phyloP scores from a whole-genome alignment of 169 alveolate species.

The Plasmodium adleri region DNA sequence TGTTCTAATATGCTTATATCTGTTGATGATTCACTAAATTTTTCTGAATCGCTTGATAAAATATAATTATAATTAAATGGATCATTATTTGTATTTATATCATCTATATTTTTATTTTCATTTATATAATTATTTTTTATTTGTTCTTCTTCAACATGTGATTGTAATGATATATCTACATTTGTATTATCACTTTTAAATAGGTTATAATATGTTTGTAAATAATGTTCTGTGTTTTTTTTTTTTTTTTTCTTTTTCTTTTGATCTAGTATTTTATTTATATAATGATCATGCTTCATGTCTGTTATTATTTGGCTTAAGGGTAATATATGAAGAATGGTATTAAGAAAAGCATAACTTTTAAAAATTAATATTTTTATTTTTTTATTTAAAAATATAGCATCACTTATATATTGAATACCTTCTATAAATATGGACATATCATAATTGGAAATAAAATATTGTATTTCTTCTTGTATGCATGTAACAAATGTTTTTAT shows the following conservation, averaged over 20 bases:
- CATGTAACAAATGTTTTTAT: constrained; percentile 8
- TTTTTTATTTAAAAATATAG: constrained; percentile 17
- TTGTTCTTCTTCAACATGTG: background rate
- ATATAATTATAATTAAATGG: background rate
- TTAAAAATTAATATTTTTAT: constrained; percentile 29
- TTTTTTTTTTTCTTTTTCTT: background rate
- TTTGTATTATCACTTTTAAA: no score
- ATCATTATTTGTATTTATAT: background rate
- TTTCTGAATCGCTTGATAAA: constrained; percentile 28
- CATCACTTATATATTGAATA: constrained; percentile 33
- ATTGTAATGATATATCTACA: background rate
- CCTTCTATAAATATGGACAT: constrained; percentile 26
- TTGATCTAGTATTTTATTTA: background rate
- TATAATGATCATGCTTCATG: constrained; percentile 18
- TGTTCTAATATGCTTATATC: constrained; percentile 5
- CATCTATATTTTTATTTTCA: background rate
- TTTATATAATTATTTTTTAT: background rate
- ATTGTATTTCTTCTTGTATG: constrained; percentile 21
- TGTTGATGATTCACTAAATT: constrained; percentile 53
- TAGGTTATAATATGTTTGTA: no score
- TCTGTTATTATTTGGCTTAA: constrained; percentile 14
- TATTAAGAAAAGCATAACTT: constrained; percentile 52
- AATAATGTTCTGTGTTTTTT: no score
- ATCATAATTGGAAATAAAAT: constrained; percentile 28
- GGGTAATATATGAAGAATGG: constrained; percentile 23